A percentile compares a stretch with the other conserved stretches of the same genome.
These are phyloP conservation scores for Nicotiana benthamiana DNA, from an alignment of 257 asterid genomes.

Conservation along the genomic window DNA sequence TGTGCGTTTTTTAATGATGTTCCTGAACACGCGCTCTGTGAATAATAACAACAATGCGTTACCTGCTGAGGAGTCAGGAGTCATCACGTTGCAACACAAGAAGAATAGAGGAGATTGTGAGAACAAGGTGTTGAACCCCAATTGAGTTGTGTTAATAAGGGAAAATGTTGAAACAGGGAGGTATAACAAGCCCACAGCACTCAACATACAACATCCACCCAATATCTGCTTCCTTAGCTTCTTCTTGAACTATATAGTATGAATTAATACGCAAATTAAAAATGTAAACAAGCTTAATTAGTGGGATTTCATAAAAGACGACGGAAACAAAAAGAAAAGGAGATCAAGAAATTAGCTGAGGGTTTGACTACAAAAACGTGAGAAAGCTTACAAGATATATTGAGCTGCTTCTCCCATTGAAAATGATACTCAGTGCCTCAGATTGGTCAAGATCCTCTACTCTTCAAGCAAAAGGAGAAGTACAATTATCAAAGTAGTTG, in stretches of 20 bases:
- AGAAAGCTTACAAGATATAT: neutral
- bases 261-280: no score
- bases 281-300: neutral
- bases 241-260: neutral
- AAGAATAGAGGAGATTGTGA: constrained; percentile 29
- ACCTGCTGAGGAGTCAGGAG: constrained; percentile 14
- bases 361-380: neutral
- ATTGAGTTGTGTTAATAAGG: constrained; percentile 30
- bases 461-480: no score
- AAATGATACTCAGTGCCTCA: neutral
- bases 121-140: constrained; percentile 41
- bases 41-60: constrained; percentile 20
- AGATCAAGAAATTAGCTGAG: no score
- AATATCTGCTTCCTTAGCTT: neutral
- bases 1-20: constrained; percentile 11
- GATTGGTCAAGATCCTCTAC: neutral
- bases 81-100: constrained; percentile 19
- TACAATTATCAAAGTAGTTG: no score
- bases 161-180: constrained; percentile 38
- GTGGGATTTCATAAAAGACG: neutral
- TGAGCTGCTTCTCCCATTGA: neutral
- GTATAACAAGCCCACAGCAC: constrained; percentile 25
- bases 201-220: constrained; percentile 11
- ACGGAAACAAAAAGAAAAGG: neutral
- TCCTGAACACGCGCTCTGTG: constrained; percentile 23